Conservation (phyloP, 129 eudicot species). For the Centaurea solstitialis region DNA sequence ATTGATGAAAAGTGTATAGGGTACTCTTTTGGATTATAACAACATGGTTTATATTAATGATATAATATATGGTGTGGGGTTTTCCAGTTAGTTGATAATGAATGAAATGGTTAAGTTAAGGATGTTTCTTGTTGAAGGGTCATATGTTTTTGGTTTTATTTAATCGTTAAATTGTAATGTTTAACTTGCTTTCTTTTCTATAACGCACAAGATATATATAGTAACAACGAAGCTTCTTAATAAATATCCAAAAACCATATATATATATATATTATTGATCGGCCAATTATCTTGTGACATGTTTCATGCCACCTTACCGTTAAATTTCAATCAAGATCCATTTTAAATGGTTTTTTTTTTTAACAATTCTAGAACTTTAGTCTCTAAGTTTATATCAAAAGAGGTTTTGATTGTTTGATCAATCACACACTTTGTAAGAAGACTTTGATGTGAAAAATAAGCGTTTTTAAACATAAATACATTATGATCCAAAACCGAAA, state of each 20-base stretch:
- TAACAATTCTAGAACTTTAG: too few relatives aligned
- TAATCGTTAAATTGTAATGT: conserved; percentile 36
- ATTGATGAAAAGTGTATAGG: conserved; percentile 36
- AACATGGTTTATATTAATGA: conserved; percentile 5
- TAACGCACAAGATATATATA: conserved; percentile 11
- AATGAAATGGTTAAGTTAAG: conserved; percentile 34
- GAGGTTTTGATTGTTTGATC: not conserved
- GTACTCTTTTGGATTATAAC: conserved; percentile 30
- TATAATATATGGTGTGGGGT: conserved; percentile 24
- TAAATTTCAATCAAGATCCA: conserved; percentile 14
- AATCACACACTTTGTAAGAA: not conserved
- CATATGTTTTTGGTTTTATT: conserved; percentile 26
- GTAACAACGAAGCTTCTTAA: conserved; percentile 29
- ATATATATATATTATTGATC: too few relatives aligned
- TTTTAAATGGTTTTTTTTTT: not conserved
- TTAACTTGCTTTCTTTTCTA: conserved; percentile 25
- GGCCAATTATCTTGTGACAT: conserved; percentile 31
- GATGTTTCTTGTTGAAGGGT: conserved; percentile 45
- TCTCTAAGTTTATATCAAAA: not conserved
- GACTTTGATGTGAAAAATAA: not conserved
- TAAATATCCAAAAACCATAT: conserved; percentile 5
- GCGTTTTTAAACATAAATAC: not conserved
- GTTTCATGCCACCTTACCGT: conserved; percentile 14
- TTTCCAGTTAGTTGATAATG: conserved; percentile 41
- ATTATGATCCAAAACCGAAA: not conserved